Base-by-base conservation (phyloP, 352 stramenopile genomes). In the Phytophthora citrophthora region DNA sequence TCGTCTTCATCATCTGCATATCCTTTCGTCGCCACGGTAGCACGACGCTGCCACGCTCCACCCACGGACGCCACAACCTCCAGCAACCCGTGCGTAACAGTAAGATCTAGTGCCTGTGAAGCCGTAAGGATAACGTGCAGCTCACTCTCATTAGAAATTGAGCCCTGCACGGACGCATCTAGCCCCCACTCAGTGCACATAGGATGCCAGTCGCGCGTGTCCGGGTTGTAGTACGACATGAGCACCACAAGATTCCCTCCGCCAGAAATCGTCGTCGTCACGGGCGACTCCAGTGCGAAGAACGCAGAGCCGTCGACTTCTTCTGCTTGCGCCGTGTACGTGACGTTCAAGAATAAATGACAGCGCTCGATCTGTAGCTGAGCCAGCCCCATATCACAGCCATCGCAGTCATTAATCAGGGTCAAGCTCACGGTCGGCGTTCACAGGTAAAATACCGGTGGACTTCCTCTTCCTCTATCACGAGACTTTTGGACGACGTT, bases 391-490 rank as follows among this genome's bases (percentile, higher is more conserved):
- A 95, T 95, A 64, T 95, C 87, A 56, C 87, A 94, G 7, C 84
- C 86, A 31, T 93, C 86, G 55, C 87, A 94, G 63, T 95, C 87
- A 40, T 95, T 95, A 52, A 95, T 93, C 16, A 95, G 45, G 1
- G 86, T 94, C 44, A 95, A 54, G 24, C 70, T 75, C 60, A 95
- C 80, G 4, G 79, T 83, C 15, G 70, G 69, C 26, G 55, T 20
- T 95, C 83, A 26, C 79, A 88, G 20, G 87, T 94, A 40, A 93
- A 83, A 55, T 93, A 92, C 9, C 83, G 83, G 50, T 94, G 83
- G 8, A 90, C 70, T 53, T 95, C 85, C 11, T 79, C 51, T 16
- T 67, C 46, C 20, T 63, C 47, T 18, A 16, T 41, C 8, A 58
- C 16, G n/a, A 65, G 31, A 16, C 31, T 65, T 44, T 54, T 64